Evolutionary conservation across 495 filamentous ascomycete genomes (phyloP).

Genomic region (Cercophora sp.): DNA sequence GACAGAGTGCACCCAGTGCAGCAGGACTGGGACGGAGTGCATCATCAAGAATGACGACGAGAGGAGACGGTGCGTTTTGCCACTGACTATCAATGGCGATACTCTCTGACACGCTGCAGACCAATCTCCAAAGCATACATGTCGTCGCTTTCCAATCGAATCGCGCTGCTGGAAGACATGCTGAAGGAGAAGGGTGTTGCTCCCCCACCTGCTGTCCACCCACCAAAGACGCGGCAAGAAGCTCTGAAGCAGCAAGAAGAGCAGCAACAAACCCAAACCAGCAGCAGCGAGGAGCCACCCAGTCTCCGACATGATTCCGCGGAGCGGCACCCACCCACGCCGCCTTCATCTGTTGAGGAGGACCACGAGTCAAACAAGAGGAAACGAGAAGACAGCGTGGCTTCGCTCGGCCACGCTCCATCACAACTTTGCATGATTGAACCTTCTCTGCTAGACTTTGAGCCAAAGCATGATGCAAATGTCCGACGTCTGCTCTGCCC

Average conservation of each 20-base stretch:
- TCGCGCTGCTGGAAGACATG: constrained; percentile 47
- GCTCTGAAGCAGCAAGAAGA: constrained; percentile 20
- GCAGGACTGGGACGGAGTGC: constrained; percentile 45
- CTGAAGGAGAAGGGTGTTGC: constrained; percentile 44
- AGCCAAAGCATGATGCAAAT: constrained; percentile 37
- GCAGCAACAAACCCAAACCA: constrained; percentile 4
- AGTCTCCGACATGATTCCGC: constrained; percentile 14
- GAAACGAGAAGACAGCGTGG: constrained; percentile 4
- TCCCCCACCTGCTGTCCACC: constrained; percentile 48
- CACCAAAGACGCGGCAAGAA: constrained; percentile 48
- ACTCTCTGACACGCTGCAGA: constrained; percentile 18
- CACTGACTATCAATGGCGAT: constrained; percentile 7
- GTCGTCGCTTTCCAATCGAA: constrained; percentile 49
- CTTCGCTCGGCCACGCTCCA: constrained; percentile 1
- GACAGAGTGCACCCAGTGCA: constrained; percentile 51
- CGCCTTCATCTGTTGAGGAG: constrained; percentile 27
- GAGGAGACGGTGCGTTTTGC: constrained; percentile 36
- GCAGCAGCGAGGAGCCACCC: constrained; percentile 12
- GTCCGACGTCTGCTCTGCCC: constrained; percentile 41
- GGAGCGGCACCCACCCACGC: constrained; percentile 22
- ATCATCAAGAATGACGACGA: constrained; percentile 57
- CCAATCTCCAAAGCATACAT: constrained; percentile 56
- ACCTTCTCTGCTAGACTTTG: constrained; percentile 24
- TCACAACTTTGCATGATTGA: constrained; percentile 24
- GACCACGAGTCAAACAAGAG: constrained; percentile 20